Base-by-base conservation (phyloP, 495 filamentous ascomycete genomes). In the Cudoniella acicularis region DNA sequence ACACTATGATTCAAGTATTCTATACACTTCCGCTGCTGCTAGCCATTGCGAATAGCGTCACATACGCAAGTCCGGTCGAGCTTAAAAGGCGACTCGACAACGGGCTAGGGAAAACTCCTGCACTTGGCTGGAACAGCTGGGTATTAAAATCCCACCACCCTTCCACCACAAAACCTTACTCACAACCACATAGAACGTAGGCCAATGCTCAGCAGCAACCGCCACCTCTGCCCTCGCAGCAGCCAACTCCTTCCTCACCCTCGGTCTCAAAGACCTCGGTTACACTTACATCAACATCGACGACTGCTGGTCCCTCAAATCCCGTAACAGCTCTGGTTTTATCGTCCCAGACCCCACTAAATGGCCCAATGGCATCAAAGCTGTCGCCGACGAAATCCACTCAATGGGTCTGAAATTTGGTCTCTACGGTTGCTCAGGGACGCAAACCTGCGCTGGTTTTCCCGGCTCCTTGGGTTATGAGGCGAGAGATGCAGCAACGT, bases 351-450 rank as follows among this genome's bases (percentile, higher is more conserved):
- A 68, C 41, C 60, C 56, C 0, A n/a, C 21, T 8, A 67, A 61
- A 48, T 64, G 62, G 22, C 65, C 65, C 27, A 46, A 49, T 0
- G 65, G 53, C 18, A 69, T 72, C 57, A 66, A 64, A 22, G 56
- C 55, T 9, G 30, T 70, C 17, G 48, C 70, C 13, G 50, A 66
- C 6, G 4, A 64, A 17, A 54, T 72, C 47, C 59, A 70, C 45
- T 46, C 26, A 41, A 57, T 69, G 53, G 70, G 69, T 22, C 56
- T 74, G 55, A 66, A 67, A 41, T 57, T 67, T 10, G 71, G 71
- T 8, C 54, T 72, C 13, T 73, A 71, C 59, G 42, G 59, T 36
- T 27, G 54, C 43, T 61, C 68, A 10, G 72, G 72, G 13, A 62
- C 51, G 0, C 11, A 49, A 10, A 73, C 70, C 3, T 72, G 72